Conservation (phyloP, 73 alveolate species). For the Paramecium biaurelia region DNA sequence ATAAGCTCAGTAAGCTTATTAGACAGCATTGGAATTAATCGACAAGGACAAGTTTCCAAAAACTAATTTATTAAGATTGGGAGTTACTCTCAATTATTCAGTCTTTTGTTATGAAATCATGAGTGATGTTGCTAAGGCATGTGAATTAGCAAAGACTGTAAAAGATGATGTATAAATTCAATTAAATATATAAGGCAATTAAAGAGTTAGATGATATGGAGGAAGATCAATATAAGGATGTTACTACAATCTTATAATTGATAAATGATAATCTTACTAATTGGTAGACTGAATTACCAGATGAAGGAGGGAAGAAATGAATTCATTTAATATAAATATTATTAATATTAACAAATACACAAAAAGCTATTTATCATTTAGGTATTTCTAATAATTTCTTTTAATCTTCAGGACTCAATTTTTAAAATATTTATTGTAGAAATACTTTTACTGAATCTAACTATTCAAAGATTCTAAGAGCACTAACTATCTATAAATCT, state of each 20-base stretch:
- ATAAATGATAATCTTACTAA: conserved; percentile 68
- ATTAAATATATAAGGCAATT: conserved; percentile 24
- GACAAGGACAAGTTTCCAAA: conserved; percentile 41
- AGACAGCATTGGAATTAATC: conserved; percentile 57
- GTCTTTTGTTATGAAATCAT: conserved; percentile 91
- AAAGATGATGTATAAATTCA: conserved; percentile 47
- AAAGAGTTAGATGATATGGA: conserved; percentile 66
- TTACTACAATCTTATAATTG: conserved; percentile 66
- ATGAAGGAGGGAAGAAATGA: conserved; percentile 21
- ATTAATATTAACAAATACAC: neutral
- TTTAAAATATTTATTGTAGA: neutral
- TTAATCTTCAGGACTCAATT: neutral
- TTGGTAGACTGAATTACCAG: conserved; percentile 66
- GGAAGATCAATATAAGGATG: conserved; percentile 69
- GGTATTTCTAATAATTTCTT: neutral
- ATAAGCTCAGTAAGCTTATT: conserved; percentile 68
- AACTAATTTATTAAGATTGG: conserved; percentile 75
- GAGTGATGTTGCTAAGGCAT: conserved; percentile 88
- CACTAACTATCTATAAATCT: neutral
- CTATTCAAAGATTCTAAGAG: neutral
- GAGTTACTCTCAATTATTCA: conserved; percentile 88
- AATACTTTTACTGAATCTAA: neutral
- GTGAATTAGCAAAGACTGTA: conserved; percentile 82
- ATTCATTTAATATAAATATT: neutral
- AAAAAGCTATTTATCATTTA: neutral